Evolutionary conservation across 768 basidiomycete genomes (phyloP).

Genomic region (Mycena rebaudengoi): DNA sequence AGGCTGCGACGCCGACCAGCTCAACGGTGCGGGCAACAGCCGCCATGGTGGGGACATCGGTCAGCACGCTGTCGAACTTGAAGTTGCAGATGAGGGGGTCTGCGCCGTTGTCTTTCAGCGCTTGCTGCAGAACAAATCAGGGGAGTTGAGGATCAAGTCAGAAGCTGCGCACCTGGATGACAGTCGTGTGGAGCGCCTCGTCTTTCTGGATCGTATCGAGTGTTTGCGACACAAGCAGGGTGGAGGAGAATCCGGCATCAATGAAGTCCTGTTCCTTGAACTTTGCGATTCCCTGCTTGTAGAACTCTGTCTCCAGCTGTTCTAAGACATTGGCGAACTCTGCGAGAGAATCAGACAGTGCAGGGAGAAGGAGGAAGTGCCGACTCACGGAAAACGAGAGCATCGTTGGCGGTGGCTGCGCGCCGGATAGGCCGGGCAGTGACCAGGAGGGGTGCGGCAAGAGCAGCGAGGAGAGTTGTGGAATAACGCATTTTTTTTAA

Average conservation of each 20-base stretch:
- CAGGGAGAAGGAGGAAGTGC: neutral
- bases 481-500: slow-evolving; percentile 55
- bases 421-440: slow-evolving; percentile 59
- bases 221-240: slow-evolving; percentile 65
- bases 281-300: slow-evolving; percentile 68
- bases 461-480: slow-evolving; percentile 47
- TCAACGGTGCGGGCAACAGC: slow-evolving; percentile 79
- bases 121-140: too few species aligned
- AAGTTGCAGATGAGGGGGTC: slow-evolving; percentile 70
- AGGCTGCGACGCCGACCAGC: slow-evolving; percentile 77
- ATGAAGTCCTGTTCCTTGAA: slow-evolving; percentile 73
- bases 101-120: slow-evolving; percentile 63
- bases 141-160: too few species aligned
- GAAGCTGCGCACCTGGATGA: too few species aligned
- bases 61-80: slow-evolving; percentile 70
- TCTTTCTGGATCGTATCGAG: slow-evolving; percentile 67
- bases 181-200: slow-evolving; percentile 65
- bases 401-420: slow-evolving; percentile 50
- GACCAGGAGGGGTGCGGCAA: slow-evolving; percentile 52
- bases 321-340: slow-evolving; percentile 83
- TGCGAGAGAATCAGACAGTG: slow-evolving; percentile 36
- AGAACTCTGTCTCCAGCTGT: slow-evolving; percentile 75
- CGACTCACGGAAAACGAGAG: slow-evolving; percentile 68
- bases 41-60: slow-evolving; percentile 74
- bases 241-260: slow-evolving; percentile 68